Evolutionary conservation across 345 rosid species (phyloP).

Genomic region (Acer negundo): DNA sequence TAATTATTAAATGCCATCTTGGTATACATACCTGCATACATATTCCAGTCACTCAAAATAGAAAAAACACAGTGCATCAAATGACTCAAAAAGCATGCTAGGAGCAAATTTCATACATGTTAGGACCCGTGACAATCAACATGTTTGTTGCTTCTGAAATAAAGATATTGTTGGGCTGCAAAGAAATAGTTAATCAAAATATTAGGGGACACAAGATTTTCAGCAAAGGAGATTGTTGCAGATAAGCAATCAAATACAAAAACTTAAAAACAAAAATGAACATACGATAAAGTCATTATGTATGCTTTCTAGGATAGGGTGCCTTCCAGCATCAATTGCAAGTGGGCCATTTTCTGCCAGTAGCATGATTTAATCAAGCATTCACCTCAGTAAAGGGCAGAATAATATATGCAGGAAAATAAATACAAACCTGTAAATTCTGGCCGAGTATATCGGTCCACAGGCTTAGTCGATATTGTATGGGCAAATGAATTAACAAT

Average conservation of each 20-base stretch:
- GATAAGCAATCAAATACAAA: conserved; percentile 3
- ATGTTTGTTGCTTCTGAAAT: conserved; percentile 92
- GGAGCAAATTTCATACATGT: conserved; percentile 62
- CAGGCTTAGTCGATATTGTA: conserved; percentile 81
- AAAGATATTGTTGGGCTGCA: conserved; percentile 91
- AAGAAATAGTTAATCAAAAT: conserved; percentile 22
- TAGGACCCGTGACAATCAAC: conserved; percentile 90
- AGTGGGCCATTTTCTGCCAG: conserved; percentile 82
- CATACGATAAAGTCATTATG: conserved; percentile 81
- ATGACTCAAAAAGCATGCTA: conserved; percentile 11
- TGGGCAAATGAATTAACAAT: conserved; percentile 94
- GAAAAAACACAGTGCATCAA: not conserved
- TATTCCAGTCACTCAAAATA: not conserved
- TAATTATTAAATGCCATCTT: not conserved
- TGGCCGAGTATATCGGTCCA: conserved; percentile 82
- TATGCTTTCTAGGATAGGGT: conserved; percentile 89
- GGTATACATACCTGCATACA: not conserved
- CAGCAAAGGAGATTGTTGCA: conserved; percentile 1
- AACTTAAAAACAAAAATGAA: conserved; percentile 13
- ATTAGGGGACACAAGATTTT: conserved; percentile 7
- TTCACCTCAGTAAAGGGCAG: conserved; percentile 4
- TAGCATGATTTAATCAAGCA: conserved; percentile 23
- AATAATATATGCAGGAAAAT: not conserved
- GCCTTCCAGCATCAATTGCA: conserved; percentile 96
- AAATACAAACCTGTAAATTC: conserved; percentile 67